A percentile compares a stretch with the other conserved stretches of the same genome.
phyloP scores from a whole-genome alignment of 139 green algal species.

The Haematococcus lacustris region DNA sequence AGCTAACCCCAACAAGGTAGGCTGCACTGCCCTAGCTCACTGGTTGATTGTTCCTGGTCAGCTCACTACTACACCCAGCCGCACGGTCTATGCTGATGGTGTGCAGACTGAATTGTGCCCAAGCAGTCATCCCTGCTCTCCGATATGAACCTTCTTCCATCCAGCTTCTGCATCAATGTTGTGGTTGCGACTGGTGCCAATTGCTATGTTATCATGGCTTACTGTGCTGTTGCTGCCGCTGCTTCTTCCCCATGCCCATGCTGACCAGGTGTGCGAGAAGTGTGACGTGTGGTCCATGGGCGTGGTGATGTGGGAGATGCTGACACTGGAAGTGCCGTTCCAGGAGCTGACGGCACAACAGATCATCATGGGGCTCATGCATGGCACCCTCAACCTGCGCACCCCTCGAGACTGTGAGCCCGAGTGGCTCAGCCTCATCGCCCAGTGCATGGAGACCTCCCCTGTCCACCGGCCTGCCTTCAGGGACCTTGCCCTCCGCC shows the following conservation, averaged over 20 bases:
- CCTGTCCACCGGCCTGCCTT: slow-evolving; percentile 53
- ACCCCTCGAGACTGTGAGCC: slow-evolving; percentile 68
- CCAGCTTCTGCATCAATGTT: too few relatives aligned
- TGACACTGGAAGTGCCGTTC: slow-evolving; percentile 43
- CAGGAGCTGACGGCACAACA: slow-evolving; percentile 58
- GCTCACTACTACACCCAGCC: not conserved
- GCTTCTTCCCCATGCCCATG: too few relatives aligned
- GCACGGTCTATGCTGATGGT: too few relatives aligned
- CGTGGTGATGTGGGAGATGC: slow-evolving; percentile 65
- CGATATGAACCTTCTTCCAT: too few relatives aligned
- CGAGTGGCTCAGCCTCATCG: slow-evolving; percentile 65
- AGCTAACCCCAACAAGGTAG: slow-evolving; percentile 35
- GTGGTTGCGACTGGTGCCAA: too few relatives aligned
- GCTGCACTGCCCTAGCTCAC: not conserved
- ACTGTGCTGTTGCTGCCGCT: not conserved
- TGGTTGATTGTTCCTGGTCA: not conserved
- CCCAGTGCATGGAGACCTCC: slow-evolving; percentile 66
- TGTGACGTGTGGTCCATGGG: slow-evolving; percentile 60
- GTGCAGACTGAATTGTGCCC: too few relatives aligned
- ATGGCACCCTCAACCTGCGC: slow-evolving; percentile 53
- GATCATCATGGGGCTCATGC: slow-evolving; percentile 51
- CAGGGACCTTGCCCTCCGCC: slow-evolving; percentile 54
- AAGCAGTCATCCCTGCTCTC: too few relatives aligned
- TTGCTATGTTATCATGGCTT: not conserved
- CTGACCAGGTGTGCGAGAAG: slow-evolving; percentile 48